A percentile compares a stretch with the other conserved stretches of the same genome.
Evolutionary conservation across 192 early-diverging fungal species (phyloP).

Genomic region (Allomyces arbusculus): DNA sequence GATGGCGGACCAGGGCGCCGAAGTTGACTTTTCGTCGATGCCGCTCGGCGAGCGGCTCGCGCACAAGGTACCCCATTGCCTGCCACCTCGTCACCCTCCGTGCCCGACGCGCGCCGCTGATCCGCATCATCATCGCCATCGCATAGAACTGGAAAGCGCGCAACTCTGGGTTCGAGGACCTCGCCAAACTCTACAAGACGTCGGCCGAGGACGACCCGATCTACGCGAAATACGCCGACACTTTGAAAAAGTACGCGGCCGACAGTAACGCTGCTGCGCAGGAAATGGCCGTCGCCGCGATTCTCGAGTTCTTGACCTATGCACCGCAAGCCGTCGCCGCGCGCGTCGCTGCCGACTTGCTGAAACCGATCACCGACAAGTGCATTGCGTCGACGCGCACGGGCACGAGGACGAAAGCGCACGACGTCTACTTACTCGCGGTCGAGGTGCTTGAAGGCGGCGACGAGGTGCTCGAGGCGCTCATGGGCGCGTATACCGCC

Average conservation of each 20-base stretch:
- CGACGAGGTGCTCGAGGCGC: conserved; percentile 18
- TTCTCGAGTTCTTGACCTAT: background rate
- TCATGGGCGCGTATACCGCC: conserved; percentile 55
- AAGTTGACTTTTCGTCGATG: conserved; percentile 57
- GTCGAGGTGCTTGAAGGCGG: conserved; percentile 66
- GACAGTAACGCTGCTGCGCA: background rate
- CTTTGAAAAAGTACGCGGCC: background rate
- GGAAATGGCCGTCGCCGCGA: background rate
- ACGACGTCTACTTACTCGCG: conserved; percentile 65
- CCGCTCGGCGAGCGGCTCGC: conserved; percentile 56
- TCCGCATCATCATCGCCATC: background rate
- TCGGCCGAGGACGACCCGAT: conserved; percentile 3
- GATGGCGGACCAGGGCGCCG: conserved; percentile 3
- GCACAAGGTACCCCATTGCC: conserved; percentile 57
- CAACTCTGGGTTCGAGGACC: conserved; percentile 2
- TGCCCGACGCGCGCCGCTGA: background rate
- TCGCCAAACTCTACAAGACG: background rate
- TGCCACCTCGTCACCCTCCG: too few relatives aligned
- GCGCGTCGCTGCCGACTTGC: background rate
- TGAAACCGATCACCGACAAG: conserved; percentile 38
- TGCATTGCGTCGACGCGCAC: conserved; percentile 62
- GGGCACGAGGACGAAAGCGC: conserved; percentile 50
- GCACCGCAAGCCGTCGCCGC: background rate
- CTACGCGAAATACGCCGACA: conserved; percentile 2
- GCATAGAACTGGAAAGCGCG: conserved; percentile 3